phyloP scores from a whole-genome alignment of 805 yeast genomes.

The Candida morakotiae region DNA sequence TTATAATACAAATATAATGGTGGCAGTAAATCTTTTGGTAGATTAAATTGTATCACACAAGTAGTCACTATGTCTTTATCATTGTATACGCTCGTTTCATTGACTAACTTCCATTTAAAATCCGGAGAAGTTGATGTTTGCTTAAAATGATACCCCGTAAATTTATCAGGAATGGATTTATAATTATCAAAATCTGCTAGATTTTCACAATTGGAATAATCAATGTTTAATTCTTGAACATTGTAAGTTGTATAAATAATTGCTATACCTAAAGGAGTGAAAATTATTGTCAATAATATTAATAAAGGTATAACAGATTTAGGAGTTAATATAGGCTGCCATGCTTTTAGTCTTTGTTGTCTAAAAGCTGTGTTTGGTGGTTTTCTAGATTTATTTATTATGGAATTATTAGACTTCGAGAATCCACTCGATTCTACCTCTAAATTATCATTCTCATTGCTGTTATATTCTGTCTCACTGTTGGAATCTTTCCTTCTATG shows the following conservation, averaged over 20 bases:
- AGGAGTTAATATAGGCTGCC: conserved; percentile 90
- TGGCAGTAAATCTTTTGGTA: conserved; percentile 66
- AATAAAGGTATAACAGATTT: conserved; percentile 84
- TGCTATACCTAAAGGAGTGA: conserved; percentile 90
- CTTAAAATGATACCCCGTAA: conserved; percentile 60
- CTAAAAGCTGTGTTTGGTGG: conserved; percentile 71
- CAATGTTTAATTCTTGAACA: conserved; percentile 70
- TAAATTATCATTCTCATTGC: conserved; percentile 5
- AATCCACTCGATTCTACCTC: neutral
- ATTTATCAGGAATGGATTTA: conserved; percentile 53
- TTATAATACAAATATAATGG: conserved; percentile 79
- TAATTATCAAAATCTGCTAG: conserved; percentile 44
- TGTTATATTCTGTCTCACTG: conserved; percentile 17
- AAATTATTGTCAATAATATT: conserved; percentile 67
- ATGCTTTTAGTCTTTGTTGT: conserved; percentile 66
- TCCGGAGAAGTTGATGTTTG: conserved; percentile 32
- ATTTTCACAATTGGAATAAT: conserved; percentile 67
- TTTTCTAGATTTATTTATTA: conserved; percentile 30
- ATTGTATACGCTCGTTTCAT: conserved; percentile 23
- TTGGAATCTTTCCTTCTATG: conserved; percentile 27
- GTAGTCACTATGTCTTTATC: conserved; percentile 33
- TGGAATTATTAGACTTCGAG: neutral
- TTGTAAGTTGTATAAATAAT: conserved; percentile 71
- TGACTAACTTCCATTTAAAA: conserved; percentile 62
- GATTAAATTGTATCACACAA: conserved; percentile 68